Conservation (phyloP, 73 alveolate genomes). For the Diophrys sp. region DNA sequence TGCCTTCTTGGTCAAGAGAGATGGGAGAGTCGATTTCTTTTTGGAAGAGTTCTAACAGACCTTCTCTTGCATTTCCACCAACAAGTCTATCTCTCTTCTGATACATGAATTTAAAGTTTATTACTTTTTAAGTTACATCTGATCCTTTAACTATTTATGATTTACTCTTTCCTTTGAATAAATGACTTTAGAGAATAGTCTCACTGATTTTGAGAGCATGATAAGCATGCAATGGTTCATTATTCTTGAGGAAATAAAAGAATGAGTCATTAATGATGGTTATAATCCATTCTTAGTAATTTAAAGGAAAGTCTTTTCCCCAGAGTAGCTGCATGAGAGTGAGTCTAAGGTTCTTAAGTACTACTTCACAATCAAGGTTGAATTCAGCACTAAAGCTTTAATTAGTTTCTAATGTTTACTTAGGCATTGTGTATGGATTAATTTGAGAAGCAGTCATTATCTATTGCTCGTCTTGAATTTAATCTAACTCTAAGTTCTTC, state of each 20-base stretch:
- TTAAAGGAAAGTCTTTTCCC: constrained; percentile 46
- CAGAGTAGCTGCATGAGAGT: constrained; percentile 34
- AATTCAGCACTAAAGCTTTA: constrained; percentile 56
- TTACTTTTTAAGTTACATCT: no score
- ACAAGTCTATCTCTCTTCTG: no score
- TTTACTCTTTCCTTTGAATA: no score
- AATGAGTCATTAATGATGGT: constrained; percentile 58
- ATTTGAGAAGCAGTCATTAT: constrained; percentile 62
- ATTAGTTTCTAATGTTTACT: constrained; percentile 33
- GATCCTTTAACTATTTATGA: no score
- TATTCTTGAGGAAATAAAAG: constrained; percentile 50
- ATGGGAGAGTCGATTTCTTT: neutral
- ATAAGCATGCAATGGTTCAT: constrained; percentile 61
- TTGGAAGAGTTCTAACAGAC: no score
- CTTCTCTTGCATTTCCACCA: no score
- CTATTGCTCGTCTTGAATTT: constrained; percentile 48
- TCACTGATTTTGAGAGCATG: constrained; percentile 51
- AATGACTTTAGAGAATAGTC: constrained; percentile 16
- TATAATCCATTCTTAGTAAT: constrained; percentile 49
- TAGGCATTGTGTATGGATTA: constrained; percentile 37
- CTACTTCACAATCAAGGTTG: constrained; percentile 41
- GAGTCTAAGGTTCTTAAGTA: constrained; percentile 37
- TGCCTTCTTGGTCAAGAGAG: neutral
- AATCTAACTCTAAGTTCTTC: constrained; percentile 52
- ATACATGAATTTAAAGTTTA: no score